Evolutionary conservation across 345 rosid genomes (phyloP).

Genomic region (Trapa bicornis): DNA sequence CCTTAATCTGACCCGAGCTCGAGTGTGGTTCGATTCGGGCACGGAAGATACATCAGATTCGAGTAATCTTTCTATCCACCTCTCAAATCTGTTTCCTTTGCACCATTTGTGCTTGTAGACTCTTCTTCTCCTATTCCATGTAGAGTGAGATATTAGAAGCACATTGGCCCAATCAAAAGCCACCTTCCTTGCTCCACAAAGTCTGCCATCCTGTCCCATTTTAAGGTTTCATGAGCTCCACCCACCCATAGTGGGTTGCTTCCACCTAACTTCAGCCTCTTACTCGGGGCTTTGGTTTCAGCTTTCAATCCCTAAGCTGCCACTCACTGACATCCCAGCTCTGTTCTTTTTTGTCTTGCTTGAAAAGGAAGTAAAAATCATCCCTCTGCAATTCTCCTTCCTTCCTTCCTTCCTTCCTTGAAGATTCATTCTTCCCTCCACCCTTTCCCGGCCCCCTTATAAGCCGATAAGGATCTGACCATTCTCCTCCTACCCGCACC

Average conservation of each 20-base stretch:
- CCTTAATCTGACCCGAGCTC: too few species aligned
- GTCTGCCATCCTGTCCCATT: neutral
- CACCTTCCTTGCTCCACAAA: too few species aligned
- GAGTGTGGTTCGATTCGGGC: too few species aligned
- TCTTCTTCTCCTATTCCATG: too few species aligned
- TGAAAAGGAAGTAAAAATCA: conserved; percentile 24
- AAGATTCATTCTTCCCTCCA: neutral
- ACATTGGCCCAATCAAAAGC: too few species aligned
- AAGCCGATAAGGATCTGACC: neutral
- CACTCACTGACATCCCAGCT: conserved; percentile 20
- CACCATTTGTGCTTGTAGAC: too few species aligned
- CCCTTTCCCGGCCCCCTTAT: neutral
- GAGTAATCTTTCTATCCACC: too few species aligned
- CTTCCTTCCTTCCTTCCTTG: neutral
- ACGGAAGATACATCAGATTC: too few species aligned
- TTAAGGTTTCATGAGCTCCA: neutral
- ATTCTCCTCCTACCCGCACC: neutral
- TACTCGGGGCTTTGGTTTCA: neutral
- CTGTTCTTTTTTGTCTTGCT: conserved; percentile 26
- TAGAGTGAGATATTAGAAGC: too few species aligned
- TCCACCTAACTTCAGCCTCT: neutral
- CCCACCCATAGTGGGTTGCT: neutral
- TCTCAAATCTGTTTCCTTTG: too few species aligned
- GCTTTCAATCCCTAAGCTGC: neutral
- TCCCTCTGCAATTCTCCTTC: neutral